Evolutionary conservation across 2,329 filamentous ascomycete genomes (phyloP).

Genomic region (Fusarium sulawesiense): DNA sequence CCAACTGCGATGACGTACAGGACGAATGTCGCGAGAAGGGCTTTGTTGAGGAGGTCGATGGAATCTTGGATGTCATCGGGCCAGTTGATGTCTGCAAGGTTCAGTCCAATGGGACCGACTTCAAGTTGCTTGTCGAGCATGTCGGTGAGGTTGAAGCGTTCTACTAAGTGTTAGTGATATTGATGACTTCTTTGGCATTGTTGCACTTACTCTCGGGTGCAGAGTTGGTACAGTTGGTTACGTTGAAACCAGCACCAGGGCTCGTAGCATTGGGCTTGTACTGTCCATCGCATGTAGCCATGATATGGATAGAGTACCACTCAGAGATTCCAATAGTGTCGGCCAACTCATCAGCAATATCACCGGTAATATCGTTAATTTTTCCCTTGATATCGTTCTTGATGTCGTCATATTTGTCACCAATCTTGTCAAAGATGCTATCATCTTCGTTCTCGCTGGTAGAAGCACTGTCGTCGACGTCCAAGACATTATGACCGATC

Average conservation of each 20-base stretch:
- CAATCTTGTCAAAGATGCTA: slow-evolving; percentile 47
- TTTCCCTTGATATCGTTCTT: slow-evolving; percentile 52
- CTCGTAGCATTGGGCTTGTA: slow-evolving; percentile 58
- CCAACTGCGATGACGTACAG: slow-evolving; percentile 60
- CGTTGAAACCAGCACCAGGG: slow-evolving; percentile 53
- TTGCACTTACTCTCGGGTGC: slow-evolving; percentile 53
- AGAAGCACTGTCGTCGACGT: slow-evolving; percentile 41
- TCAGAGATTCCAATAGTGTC: slow-evolving; percentile 60
- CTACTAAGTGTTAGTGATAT: slow-evolving; percentile 35
- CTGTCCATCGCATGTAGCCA: slow-evolving; percentile 60
- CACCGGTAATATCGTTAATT: slow-evolving; percentile 55
- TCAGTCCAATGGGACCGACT: slow-evolving; percentile 58
- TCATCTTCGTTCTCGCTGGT: slow-evolving; percentile 43
- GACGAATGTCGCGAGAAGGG: slow-evolving; percentile 61
- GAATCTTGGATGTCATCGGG: slow-evolving; percentile 58
- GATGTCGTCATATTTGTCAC: slow-evolving; percentile 47
- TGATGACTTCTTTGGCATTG: neutral
- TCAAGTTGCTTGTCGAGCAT: slow-evolving; percentile 60
- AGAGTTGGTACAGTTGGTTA: slow-evolving; percentile 58
- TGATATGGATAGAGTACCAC: slow-evolving; percentile 65
- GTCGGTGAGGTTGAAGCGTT: slow-evolving; percentile 60
- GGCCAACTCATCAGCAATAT: slow-evolving; percentile 55
- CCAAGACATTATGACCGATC: slow-evolving; percentile 52
- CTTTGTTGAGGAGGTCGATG: slow-evolving; percentile 62
- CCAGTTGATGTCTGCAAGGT: slow-evolving; percentile 59